These are phyloP conservation scores for Curvularia sp. DNA, from an alignment of 2,329 filamentous ascomycete genomes.

Conservation along the genomic window DNA sequence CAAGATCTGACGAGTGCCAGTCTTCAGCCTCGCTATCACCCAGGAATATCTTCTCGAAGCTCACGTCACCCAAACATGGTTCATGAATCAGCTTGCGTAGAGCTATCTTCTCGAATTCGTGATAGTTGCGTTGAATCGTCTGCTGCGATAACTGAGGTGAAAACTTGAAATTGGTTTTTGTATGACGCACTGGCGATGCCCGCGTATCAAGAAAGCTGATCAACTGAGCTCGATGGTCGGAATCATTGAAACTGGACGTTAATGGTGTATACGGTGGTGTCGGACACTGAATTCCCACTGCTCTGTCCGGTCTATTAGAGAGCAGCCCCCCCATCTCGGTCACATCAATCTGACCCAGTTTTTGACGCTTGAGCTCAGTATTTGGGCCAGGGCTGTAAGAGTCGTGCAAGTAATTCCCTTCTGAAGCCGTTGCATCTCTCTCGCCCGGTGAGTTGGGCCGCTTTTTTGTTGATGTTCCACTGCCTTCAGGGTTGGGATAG, in stretches of 20 bases:
- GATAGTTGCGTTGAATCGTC: conserved; percentile 27
- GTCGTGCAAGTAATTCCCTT: neutral
- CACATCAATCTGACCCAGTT: neutral
- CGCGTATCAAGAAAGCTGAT: neutral
- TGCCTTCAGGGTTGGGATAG: neutral
- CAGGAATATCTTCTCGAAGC: conserved; percentile 31
- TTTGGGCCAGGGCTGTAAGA: neutral
- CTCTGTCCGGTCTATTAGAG: neutral
- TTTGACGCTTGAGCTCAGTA: conserved; percentile 7
- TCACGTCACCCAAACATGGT: conserved; percentile 20
- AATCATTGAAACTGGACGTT: neutral
- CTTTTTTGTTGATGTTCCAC: conserved; percentile 9
- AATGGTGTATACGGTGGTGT: neutral
- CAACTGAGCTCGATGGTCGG: neutral
- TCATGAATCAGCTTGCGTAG: conserved; percentile 3
- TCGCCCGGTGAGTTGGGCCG: conserved; percentile 13
- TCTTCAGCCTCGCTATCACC: conserved; percentile 17
- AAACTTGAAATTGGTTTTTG: neutral
- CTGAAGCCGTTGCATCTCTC: too few species aligned
- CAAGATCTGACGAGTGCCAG: conserved; percentile 2
- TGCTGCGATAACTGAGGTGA: conserved; percentile 14
- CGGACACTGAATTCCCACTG: neutral
- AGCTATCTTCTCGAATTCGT: conserved; percentile 21
- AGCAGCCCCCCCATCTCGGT: neutral
- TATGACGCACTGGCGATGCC: neutral